These are phyloP conservation scores for Taxawa tesnikishii DNA, from an alignment of 2,329 filamentous ascomycete genomes.

Conservation along the genomic window DNA sequence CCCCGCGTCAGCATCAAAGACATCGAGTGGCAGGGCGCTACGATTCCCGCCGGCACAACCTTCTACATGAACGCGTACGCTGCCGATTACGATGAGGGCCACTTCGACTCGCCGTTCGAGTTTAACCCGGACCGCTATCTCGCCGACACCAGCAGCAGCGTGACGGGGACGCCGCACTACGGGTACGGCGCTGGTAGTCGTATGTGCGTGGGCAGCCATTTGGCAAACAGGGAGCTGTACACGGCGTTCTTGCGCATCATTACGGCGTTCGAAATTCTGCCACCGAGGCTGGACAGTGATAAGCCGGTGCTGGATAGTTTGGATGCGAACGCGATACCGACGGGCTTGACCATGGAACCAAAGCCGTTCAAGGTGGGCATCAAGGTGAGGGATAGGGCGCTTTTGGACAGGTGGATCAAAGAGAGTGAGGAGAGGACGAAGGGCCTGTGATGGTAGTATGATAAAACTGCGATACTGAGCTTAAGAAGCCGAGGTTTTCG, in stretches of 20 bases:
- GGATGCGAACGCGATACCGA: slow-evolving; percentile 33
- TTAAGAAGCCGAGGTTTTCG: neutral
- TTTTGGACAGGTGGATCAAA: slow-evolving; percentile 32
- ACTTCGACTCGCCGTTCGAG: slow-evolving; percentile 50
- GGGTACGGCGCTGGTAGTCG: slow-evolving; percentile 32
- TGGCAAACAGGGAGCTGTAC: slow-evolving; percentile 27
- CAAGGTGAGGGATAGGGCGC: slow-evolving; percentile 26
- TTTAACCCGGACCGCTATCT: slow-evolving; percentile 65
- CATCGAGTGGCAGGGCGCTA: slow-evolving; percentile 53
- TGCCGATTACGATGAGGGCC: slow-evolving; percentile 57
- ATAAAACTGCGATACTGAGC: no score
- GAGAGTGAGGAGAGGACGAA: slow-evolving; percentile 35
- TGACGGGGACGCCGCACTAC: slow-evolving; percentile 34
- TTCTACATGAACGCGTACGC: slow-evolving; percentile 74
- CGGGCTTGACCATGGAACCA: slow-evolving; percentile 36
- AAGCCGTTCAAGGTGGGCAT: slow-evolving; percentile 39
- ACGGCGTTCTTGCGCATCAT: slow-evolving; percentile 38
- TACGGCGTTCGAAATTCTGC: slow-evolving; percentile 32
- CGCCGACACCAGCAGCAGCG: slow-evolving; percentile 29
- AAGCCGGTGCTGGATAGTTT: slow-evolving; percentile 31
- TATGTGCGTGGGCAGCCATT: slow-evolving; percentile 27
- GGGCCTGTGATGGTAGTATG: slow-evolving; percentile 23
- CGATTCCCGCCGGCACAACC: slow-evolving; percentile 62
- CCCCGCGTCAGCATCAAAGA: slow-evolving; percentile 61
- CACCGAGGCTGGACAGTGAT: slow-evolving; percentile 26